These are phyloP conservation scores for Kentomonas sorsogonicus DNA, from an alignment of 208 protist species.

Conservation along the genomic window DNA sequence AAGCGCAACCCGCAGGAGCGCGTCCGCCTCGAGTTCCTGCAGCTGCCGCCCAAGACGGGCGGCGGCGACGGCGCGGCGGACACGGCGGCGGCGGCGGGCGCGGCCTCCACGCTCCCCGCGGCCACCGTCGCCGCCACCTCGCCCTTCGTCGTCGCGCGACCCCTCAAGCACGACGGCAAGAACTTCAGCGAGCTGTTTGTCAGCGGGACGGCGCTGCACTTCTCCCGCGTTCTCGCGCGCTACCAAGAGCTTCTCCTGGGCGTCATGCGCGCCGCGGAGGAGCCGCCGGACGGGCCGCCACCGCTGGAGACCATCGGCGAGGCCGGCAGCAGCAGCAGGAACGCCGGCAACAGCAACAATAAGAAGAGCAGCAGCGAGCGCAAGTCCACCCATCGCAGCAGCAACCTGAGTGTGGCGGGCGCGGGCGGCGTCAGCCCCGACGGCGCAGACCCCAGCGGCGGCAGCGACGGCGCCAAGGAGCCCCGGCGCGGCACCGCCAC, in stretches of 20 bases:
- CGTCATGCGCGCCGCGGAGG: constrained; percentile 20
- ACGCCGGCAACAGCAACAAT: constrained; percentile 1
- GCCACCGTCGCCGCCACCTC: constrained; percentile 4
- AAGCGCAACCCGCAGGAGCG: constrained; percentile 67
- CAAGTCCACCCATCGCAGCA: not conserved
- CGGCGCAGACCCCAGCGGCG: not conserved
- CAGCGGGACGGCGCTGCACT: constrained; percentile 57
- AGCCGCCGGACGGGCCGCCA: constrained; percentile 11
- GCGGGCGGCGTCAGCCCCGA: constrained; percentile 6
- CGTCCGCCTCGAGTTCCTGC: constrained; percentile 47
- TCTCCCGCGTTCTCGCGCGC: constrained; percentile 44
- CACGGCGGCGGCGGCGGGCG: not conserved
- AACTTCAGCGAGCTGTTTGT: constrained; percentile 69
- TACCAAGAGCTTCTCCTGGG: constrained; percentile 32
- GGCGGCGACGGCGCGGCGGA: not conserved
- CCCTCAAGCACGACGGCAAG: constrained; percentile 44
- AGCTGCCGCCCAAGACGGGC: constrained; percentile 3
- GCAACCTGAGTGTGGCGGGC: constrained; percentile 12
- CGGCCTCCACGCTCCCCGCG: not conserved
- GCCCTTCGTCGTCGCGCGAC: constrained; percentile 15
- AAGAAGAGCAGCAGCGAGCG: not conserved
- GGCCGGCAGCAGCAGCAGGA: constrained; percentile 12
- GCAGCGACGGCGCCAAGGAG: not conserved
- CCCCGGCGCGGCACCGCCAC: not conserved
- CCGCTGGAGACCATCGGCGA: not conserved